Conservation (phyloP, 179 eudicot species). For the Heliamphora pulchella region DNA sequence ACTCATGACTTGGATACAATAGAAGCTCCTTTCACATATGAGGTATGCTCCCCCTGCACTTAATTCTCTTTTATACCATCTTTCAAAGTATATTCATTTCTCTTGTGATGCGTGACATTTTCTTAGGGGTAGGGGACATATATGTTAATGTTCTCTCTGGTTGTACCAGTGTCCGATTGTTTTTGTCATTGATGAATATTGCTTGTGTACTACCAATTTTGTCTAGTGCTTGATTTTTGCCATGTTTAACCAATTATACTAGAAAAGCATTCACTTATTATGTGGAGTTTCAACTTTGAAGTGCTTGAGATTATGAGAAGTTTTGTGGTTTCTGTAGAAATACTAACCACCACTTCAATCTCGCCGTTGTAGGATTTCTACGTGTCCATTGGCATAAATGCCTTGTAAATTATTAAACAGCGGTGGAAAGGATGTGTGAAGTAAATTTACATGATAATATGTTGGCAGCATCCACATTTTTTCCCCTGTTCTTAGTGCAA, state of each 20-base stretch:
- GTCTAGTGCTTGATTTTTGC: neutral
- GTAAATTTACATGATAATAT: too few relatives aligned
- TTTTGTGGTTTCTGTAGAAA: neutral
- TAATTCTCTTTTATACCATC: neutral
- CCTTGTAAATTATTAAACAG: neutral
- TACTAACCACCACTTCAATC: neutral
- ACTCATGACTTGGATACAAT: constrained; percentile 96
- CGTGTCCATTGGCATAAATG: neutral
- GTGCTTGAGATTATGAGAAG: too few relatives aligned
- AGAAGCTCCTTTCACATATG: constrained; percentile 91
- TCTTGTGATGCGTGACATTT: too few relatives aligned
- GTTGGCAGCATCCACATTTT: too few relatives aligned
- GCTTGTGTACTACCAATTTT: neutral
- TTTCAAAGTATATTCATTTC: too few relatives aligned
- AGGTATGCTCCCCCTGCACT: constrained; percentile 40
- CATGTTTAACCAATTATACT: neutral
- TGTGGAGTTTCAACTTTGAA: neutral
- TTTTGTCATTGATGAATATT: neutral
- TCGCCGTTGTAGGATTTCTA: neutral
- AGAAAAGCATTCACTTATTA: neutral
- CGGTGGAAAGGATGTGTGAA: too few relatives aligned
- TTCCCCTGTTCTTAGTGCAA: too few relatives aligned
- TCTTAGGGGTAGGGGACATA: neutral
- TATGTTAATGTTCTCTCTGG: neutral
- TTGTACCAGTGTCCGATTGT: neutral